Conservation (phyloP, 2,329 filamentous ascomycete genomes). For the Fusarium begoniae region DNA sequence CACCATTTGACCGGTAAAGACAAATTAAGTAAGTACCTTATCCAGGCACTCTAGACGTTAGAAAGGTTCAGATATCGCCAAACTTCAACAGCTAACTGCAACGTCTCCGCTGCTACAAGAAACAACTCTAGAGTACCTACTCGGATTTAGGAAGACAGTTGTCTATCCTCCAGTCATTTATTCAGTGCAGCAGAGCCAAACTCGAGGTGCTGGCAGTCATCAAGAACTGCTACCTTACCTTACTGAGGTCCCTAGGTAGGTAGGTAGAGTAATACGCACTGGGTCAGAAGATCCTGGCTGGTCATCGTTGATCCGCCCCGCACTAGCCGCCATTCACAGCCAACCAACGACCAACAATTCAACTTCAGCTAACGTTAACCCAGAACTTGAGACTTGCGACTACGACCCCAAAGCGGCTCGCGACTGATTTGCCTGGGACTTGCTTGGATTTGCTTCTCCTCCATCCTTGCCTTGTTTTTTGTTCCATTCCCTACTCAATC, state of each 20-base stretch:
- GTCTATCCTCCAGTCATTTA: neutral
- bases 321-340: slow-evolving; percentile 3
- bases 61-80: neutral
- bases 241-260: neutral
- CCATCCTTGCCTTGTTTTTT: slow-evolving; percentile 22
- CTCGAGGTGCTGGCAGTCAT: neutral
- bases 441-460: slow-evolving; percentile 25
- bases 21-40: neutral
- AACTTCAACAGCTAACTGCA: neutral
- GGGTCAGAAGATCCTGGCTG: slow-evolving; percentile 25
- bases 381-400: slow-evolving; percentile 26
- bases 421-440: slow-evolving; percentile 18
- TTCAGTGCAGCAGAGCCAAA: neutral
- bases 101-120: neutral
- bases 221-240: neutral
- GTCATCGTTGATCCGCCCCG: slow-evolving; percentile 43
- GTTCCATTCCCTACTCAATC: slow-evolving; percentile 1
- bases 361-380: slow-evolving; percentile 1
- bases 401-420: slow-evolving; percentile 19
- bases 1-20: neutral
- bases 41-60: neutral
- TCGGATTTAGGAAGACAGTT: neutral
- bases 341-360: slow-evolving; percentile 25
- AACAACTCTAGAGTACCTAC: neutral
- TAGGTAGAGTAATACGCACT: neutral